Percentiles rank a stretch among this genome's conserved stretches.
phyloP scores from a whole-genome alignment of 2,329 filamentous ascomycete species.

The Fusarium abutilonis region DNA sequence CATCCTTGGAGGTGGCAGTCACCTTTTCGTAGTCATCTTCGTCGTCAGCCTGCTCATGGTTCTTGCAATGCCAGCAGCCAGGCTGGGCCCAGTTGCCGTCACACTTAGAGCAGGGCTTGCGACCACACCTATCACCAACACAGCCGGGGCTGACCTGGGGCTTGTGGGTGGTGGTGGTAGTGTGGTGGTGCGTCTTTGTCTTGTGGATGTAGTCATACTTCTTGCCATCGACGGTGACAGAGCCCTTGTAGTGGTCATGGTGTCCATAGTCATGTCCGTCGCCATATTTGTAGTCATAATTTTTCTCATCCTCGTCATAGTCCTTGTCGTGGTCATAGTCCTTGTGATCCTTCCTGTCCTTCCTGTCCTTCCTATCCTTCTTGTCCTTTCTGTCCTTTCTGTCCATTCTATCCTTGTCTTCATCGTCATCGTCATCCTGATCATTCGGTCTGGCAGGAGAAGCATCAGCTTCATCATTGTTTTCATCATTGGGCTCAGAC shows the following conservation, averaged over 20 bases:
- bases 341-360: constrained; percentile 3
- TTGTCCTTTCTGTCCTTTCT: constrained; percentile 1
- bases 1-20: constrained; percentile 16
- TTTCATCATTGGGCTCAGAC: not conserved
- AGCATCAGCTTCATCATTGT: not conserved
- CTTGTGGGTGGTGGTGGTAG: constrained; percentile 15
- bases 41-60: constrained; percentile 30
- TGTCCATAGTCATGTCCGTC: constrained; percentile 7
- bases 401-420: not conserved
- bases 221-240: constrained; percentile 9
- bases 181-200: constrained; percentile 23
- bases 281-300: not conserved
- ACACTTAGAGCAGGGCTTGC: constrained; percentile 45
- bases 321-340: not conserved
- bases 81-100: constrained; percentile 44
- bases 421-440: not conserved
- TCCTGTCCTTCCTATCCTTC: not conserved
- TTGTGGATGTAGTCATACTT: constrained; percentile 31
- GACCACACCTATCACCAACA: constrained; percentile 36
- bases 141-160: constrained; percentile 35
- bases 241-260: not conserved
- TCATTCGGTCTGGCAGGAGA: not conserved
- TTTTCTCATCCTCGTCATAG: constrained; percentile 3
- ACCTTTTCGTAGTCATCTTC: constrained; percentile 11
- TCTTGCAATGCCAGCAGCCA: constrained; percentile 48